Conservation (phyloP, 2,329 filamentous ascomycete species). For the Sporothrix humicola region DNA sequence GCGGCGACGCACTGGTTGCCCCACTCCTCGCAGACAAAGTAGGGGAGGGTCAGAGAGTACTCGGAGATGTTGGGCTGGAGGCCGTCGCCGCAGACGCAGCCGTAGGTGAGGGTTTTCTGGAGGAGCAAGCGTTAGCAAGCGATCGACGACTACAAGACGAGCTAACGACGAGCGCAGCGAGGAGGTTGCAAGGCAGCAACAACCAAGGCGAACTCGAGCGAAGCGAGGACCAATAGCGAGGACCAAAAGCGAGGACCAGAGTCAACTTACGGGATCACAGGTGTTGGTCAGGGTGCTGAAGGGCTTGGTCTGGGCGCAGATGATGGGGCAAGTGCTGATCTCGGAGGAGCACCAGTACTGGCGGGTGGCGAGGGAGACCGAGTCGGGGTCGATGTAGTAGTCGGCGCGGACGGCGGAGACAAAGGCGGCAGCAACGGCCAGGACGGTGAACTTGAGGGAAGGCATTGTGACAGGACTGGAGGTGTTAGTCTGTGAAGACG, state of each 20-base stretch:
- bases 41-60: constrained; percentile 79
- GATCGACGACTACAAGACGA: background rate
- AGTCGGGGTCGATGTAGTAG: constrained; percentile 66
- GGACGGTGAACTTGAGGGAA: constrained; percentile 58
- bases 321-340: constrained; percentile 68
- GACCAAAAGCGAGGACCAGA: background rate
- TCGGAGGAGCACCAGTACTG: constrained; percentile 71
- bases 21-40: constrained; percentile 75
- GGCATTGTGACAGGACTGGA: constrained; percentile 52
- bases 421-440: constrained; percentile 62
- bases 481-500: background rate
- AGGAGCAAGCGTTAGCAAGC: background rate
- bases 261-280: constrained; percentile 65
- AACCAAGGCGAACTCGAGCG: background rate
- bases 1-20: constrained; percentile 68
- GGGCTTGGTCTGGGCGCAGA: constrained; percentile 67
- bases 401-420: constrained; percentile 60
- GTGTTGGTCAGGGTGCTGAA: constrained; percentile 64
- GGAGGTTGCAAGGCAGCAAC: constrained; percentile 28
- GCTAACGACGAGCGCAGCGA: constrained; percentile 30
- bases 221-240: background rate
- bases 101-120: constrained; percentile 68
- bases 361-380: constrained; percentile 58
- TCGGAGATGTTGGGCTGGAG: constrained; percentile 73
- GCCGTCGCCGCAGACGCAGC: constrained; percentile 73